Percentiles rank a stretch among this genome's conserved stretches.
phyloP scores from a whole-genome alignment of 805 yeast species.

The Sugiyamaella americana region DNA sequence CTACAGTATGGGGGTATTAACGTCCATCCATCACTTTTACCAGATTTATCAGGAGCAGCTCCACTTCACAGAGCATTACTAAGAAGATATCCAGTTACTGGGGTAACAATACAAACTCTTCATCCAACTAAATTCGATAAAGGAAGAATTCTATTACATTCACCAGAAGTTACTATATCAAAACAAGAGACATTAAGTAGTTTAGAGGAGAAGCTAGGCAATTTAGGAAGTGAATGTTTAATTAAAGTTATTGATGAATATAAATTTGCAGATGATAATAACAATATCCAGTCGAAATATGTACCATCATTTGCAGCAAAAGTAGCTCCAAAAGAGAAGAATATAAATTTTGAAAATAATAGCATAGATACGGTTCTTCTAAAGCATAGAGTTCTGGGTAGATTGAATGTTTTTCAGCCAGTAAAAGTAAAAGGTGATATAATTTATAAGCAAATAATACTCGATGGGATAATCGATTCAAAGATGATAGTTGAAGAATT shows the following conservation, averaged over 20 bases:
- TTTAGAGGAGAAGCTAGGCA: conserved; percentile 49
- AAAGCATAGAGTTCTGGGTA: conserved; percentile 12
- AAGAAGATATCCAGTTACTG: conserved; percentile 57
- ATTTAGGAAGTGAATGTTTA: conserved; percentile 56
- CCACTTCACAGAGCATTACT: conserved; percentile 79
- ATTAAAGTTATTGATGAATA: conserved; percentile 37
- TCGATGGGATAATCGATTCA: neutral
- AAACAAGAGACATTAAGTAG: conserved; percentile 40
- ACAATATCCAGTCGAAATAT: conserved; percentile 15
- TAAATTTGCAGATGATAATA: conserved; percentile 22
- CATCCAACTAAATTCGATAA: conserved; percentile 83
- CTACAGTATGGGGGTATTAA: conserved; percentile 68
- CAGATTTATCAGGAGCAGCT: conserved; percentile 76
- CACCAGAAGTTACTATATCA: conserved; percentile 38
- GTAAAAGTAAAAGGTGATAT: too few species aligned
- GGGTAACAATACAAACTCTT: conserved; percentile 83
- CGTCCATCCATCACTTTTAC: conserved; percentile 88
- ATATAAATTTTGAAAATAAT: conserved; percentile 43
- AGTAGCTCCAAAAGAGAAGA: conserved; percentile 38
- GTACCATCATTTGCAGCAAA: conserved; percentile 53
- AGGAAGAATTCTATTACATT: conserved; percentile 64
- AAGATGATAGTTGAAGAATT: neutral
- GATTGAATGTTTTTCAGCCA: conserved; percentile 14
- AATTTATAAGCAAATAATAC: neutral
- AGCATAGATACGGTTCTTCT: conserved; percentile 35